Base-by-base conservation (phyloP, 768 basidiomycete species). In the Cystobasidium onofrii region DNA sequence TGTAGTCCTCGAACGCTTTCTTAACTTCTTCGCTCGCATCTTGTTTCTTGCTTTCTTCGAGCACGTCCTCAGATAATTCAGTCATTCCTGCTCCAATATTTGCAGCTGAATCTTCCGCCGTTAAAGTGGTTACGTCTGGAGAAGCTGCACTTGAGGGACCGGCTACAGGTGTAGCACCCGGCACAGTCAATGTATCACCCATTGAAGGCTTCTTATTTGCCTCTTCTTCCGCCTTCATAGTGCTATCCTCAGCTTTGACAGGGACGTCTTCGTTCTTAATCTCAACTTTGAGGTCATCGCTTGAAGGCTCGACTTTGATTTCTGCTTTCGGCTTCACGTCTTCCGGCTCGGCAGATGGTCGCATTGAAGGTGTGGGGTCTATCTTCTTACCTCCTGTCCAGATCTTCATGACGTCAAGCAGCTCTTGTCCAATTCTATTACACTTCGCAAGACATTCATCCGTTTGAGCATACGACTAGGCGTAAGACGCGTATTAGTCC, bases 401-500 rank as follows among this genome's bases (percentile, higher is more conserved):
- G 15, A 88, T 86, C 15, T 88, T 85, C 77, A 98, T 90, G 55
- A 89, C 86, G 25, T 85, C 81, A 43, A 86, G 86, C 52, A 99
- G 85, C 70, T 86, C 84, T 1, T 86, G 83, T 23, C 94, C 95
- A 77, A 93, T 92, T 69, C 84, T 83, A 81, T 97, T 93, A 81
- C 95, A 98, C 69, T 89, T 87, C 80, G 88, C 87, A 17, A 99
- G 86, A 76, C 97, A 88, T 75, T 84, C 86, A 80, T 99, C 96
- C 70, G 98, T 93, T 43, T 88, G 86, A 13, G 87, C 87, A 78
- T 95, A 97, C 3, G 57, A 60, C 57, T 60, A 54, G 25, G 81
- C 81, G 65, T 81, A 79, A n/a, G 20, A 25, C 41, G 18, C 13
- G 23, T 10, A 20, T 71, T 13, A 73, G 72, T 39, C 39, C 6